phyloP scores from a whole-genome alignment of 768 basidiomycete genomes.

The Hypsizygus marmoreus region DNA sequence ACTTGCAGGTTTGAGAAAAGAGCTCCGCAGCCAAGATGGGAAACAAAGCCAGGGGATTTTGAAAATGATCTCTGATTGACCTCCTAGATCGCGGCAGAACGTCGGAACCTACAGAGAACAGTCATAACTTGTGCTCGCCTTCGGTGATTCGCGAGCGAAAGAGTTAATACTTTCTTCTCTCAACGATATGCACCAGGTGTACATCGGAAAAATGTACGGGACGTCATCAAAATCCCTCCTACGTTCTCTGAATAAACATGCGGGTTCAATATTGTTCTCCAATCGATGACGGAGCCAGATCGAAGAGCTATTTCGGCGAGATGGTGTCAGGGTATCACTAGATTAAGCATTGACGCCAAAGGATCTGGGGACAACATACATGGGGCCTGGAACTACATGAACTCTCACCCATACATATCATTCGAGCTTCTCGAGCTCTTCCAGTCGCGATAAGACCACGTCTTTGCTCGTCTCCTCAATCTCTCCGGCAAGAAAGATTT shows the following conservation, averaged over 20 bases:
- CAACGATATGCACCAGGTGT: too few species aligned
- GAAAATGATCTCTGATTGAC: neutral
- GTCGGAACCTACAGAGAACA: neutral
- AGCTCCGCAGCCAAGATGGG: slow-evolving; percentile 2
- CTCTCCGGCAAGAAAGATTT: slow-evolving; percentile 97
- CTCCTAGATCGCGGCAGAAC: slow-evolving; percentile 1
- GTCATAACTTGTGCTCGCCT: too few species aligned
- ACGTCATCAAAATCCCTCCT: neutral
- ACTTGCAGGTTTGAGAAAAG: neutral
- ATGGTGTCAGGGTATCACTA: too few species aligned
- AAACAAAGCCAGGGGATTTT: neutral
- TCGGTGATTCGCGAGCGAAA: too few species aligned
- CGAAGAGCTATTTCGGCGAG: too few species aligned
- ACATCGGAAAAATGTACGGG: slow-evolving; percentile 16
- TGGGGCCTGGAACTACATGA: too few species aligned
- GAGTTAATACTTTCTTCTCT: too few species aligned
- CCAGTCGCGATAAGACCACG: slow-evolving; percentile 87
- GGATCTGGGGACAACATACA: too few species aligned
- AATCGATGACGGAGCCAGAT: too few species aligned
- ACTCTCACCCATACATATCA: slow-evolving; percentile 29
- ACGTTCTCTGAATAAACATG: neutral
- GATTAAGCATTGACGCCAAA: too few species aligned
- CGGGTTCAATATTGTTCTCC: too few species aligned
- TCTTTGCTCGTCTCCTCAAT: slow-evolving; percentile 98
- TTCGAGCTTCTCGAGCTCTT: slow-evolving; percentile 92